Percentiles rank a stretch among this genome's conserved stretches.
Conservation (phyloP, 108 stramenopile genomes). For the Cyclotella choctawhatcheeana region DNA sequence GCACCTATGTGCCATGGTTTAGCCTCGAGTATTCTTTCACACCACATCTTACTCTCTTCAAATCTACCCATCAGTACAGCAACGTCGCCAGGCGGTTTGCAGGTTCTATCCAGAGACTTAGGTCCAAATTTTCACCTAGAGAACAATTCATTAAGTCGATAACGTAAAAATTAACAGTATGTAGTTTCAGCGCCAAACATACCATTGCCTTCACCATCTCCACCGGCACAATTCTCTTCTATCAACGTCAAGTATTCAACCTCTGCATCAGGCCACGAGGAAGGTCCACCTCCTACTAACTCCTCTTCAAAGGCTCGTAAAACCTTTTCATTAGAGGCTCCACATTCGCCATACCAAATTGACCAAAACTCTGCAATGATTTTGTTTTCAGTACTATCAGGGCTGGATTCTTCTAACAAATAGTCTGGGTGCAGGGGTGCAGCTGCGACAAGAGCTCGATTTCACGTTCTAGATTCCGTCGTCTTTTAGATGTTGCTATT, state of each 20-base stretch:
- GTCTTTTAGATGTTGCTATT: background rate
- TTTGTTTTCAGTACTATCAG: constrained; percentile 3
- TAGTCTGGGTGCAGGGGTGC: constrained; percentile 44
- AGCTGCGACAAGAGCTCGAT: constrained; percentile 19
- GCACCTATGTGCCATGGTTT: constrained; percentile 90
- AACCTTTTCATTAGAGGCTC: constrained; percentile 29
- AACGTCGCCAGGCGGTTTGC: constrained; percentile 81
- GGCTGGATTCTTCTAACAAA: constrained; percentile 11
- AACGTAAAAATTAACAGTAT: background rate
- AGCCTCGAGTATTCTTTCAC: constrained; percentile 61
- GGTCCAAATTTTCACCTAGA: constrained; percentile 11
- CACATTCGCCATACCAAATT: constrained; percentile 43
- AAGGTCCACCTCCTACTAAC: constrained; percentile 41
- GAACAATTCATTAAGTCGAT: background rate
- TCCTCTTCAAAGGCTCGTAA: constrained; percentile 36
- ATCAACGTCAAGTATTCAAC: constrained; percentile 49
- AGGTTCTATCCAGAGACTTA: constrained; percentile 71
- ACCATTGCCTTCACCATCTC: constrained; percentile 5
- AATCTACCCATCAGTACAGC: constrained; percentile 63
- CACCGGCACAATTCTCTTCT: constrained; percentile 54
- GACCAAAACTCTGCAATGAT: constrained; percentile 33
- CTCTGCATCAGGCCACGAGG: constrained; percentile 62
- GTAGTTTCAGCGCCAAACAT: too few species aligned
- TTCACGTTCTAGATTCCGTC: constrained; percentile 4
- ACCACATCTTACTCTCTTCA: constrained; percentile 60